Evolutionary conservation across 202 grass and related monocot genomes (phyloP), one percentile per base, ranked within the genome.

Genomic region (Saccharum hybrid): DNA sequence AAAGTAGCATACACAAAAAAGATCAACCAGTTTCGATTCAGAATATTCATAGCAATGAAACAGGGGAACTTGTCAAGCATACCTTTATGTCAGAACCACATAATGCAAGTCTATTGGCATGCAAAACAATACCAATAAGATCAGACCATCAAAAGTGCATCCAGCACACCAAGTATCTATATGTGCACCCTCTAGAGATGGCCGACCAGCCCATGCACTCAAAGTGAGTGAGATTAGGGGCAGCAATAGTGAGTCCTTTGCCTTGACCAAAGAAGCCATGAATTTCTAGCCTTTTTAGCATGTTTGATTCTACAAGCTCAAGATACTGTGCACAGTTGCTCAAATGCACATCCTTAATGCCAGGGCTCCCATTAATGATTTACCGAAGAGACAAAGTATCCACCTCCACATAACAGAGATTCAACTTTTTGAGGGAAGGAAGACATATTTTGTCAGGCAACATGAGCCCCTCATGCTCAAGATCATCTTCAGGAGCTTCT

Each of bases 381-480:
- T 36, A 9, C 48, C 75, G 11, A 6, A 86, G 84, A 75, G 51
- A 37, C 70, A 12, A 15, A 10, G 43, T 41, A 0, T 12, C 0
- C 15, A 81, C 71, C 74, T 81, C 39, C 11, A 78, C 84, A 19
- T 75, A 71, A 34, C 1, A 33, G n/a, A 86, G 70, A 48, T 38
- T 81, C 62, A 86, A 36, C 38, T 8, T 86, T 75, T 60, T 81
- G 38, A 86, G 77, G 59, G 70, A 81, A 86, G 84, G 77, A 81
- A 86, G 84, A 3, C 26, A 23, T 28, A 75, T 86, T 46, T 11
- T 74, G 61, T 74, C 37, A 9, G 77, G 84, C 23, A 86, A 63
- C n/a, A 86, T 39, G 38, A 81, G 30, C 34, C 36, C 60, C 6
- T 4, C 16, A 59, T 81, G 70, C 18, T 67, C 70, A 34, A 36